Evolutionary conservation across 129 eudicot genomes (phyloP), one percentile per base, ranked within the genome.

Genomic region (Flaveria ramosissima): DNA sequence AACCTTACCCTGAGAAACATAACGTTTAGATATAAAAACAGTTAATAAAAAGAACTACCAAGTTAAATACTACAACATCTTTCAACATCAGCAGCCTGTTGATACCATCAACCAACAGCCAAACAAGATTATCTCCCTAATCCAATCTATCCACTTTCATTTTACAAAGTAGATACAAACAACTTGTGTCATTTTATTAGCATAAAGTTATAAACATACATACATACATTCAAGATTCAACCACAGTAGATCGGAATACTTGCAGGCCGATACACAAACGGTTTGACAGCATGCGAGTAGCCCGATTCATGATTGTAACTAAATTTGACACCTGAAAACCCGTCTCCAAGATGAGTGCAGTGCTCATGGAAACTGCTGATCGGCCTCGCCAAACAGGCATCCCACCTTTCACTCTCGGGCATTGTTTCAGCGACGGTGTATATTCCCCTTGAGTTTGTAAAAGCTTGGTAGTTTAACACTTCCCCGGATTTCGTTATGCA

Each of bases 391-490:
- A 89, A 78, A 83, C 99, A 94, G 0, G 99, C 96, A 74, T 88
- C 96, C 99, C 99, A 94, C 26, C 94, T 90, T 39, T 91, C 97
- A 76, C 96, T 89, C 79, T 91, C 97, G 6, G 99, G 92, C 97
- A 91, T 94, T 15, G 99, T 94, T 74, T 94, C 99, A n/a, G 99
- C 99, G 2, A 91, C 97, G 7, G 85, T 86, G 80, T 94, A 94
- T 82, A 91, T 78, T 51, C 99, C 99, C 57, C 89, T 88, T 0
- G 92, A 86, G 71, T 91, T 79, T 19, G 99, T 94, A 84, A 94
- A 94, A 7, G 99, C 97, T 78, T 91, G 97, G 67, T 94, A 94
- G 72, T 91, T 94, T 68, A 94, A 71, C 56, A 94, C 97, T 82
- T 91, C 92, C 41, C 99, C 97, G 0, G 99, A 82, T 91, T 91